These are phyloP conservation scores for Osmanthus fragrans DNA, from an alignment of 257 asterid species.

Conservation along the genomic window DNA sequence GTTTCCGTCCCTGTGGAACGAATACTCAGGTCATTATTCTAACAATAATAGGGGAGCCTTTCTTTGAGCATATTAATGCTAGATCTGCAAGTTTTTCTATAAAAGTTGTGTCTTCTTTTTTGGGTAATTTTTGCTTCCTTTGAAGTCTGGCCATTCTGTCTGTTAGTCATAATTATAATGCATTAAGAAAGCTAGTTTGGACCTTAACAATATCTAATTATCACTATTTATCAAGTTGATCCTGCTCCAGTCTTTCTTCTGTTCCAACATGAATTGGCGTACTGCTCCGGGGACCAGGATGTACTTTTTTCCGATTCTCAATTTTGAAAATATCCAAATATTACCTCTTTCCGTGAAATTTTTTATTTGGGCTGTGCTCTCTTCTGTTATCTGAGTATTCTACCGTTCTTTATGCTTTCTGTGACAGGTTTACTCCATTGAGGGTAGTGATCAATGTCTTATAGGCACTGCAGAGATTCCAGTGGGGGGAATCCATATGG, in stretches of 20 bases:
- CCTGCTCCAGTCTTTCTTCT: neutral
- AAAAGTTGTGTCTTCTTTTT: neutral
- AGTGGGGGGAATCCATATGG: slow-evolving; percentile 98
- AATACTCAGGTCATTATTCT: slow-evolving; percentile 66
- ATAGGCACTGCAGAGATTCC: slow-evolving; percentile 99
- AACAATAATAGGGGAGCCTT: neutral
- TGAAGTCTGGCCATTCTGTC: neutral
- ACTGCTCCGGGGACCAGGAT: too few relatives aligned
- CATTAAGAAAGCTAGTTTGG: neutral
- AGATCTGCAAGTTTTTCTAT: neutral
- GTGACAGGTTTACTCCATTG: slow-evolving; percentile 88
- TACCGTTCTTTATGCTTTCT: too few relatives aligned
- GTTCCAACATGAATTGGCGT: neutral
- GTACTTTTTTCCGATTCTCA: too few relatives aligned
- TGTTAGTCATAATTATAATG: neutral
- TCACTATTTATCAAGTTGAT: neutral
- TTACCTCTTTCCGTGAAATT: too few relatives aligned
- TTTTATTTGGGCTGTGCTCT: too few relatives aligned
- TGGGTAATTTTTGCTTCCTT: neutral
- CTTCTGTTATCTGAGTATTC: too few relatives aligned
- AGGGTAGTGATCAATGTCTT: slow-evolving; percentile 90
- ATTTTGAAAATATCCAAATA: too few relatives aligned
- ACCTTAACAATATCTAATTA: too few relatives aligned
- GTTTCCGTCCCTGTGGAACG: slow-evolving; percentile 94
- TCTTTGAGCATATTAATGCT: neutral